A percentile compares a stretch with the other conserved stretches of the same genome.
phyloP scores from a whole-genome alignment of 2,329 filamentous ascomycete genomes.

The Trichoderma koningii region DNA sequence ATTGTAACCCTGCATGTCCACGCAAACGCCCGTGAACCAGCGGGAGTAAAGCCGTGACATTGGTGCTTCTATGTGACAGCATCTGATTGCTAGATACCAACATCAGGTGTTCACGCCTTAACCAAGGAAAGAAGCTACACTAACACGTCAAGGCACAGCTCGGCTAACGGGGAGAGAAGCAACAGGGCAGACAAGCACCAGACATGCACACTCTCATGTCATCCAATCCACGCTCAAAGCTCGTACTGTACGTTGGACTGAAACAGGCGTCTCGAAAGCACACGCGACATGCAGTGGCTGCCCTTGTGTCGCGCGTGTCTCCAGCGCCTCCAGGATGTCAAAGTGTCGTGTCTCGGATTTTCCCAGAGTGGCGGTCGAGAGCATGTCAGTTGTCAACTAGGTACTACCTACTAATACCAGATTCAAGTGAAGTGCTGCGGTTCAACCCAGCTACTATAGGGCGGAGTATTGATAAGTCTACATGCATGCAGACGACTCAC shows the following conservation, averaged over 20 bases:
- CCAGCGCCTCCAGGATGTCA: neutral
- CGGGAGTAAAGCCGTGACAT: no score
- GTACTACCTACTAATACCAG: no score
- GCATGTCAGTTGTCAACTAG: no score
- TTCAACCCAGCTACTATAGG: no score
- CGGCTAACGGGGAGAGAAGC: neutral
- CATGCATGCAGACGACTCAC: no score
- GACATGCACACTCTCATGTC: neutral
- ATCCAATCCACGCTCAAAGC: neutral
- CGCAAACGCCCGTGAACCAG: neutral
- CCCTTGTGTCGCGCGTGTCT: neutral
- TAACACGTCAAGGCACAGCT: conserved; percentile 3
- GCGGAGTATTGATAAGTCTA: no score
- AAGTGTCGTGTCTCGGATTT: conserved; percentile 14
- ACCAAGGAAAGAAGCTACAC: neutral
- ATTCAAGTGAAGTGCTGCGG: neutral
- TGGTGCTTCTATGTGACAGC: neutral
- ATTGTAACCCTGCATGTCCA: neutral
- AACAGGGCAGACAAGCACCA: neutral
- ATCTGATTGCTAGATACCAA: no score
- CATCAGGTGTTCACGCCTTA: no score
- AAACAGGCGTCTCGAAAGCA: conserved; percentile 12
- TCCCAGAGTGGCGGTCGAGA: neutral
- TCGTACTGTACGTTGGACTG: neutral
- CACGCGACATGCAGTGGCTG: conserved; percentile 1